Evolutionary conservation across 176 grass and related monocot genomes (phyloP).

Genomic region (Canna indica): DNA sequence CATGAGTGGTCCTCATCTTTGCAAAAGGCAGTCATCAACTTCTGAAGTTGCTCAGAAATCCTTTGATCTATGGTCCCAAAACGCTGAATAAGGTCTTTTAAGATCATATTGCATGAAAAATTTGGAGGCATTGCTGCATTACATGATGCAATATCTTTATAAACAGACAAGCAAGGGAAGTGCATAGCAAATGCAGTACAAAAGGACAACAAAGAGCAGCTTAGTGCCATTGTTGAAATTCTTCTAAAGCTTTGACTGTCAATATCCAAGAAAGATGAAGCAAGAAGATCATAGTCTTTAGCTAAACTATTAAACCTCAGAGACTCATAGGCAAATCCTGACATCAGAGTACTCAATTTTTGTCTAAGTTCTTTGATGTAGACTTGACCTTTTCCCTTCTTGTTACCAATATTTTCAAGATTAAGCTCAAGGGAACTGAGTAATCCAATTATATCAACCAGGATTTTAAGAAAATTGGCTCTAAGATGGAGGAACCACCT

Average conservation of each 20-base stretch:
- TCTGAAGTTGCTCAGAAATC: slow-evolving; percentile 25
- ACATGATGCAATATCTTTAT: slow-evolving; percentile 9
- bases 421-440: slow-evolving; percentile 25
- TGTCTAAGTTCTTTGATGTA: slow-evolving; percentile 21
- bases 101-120: slow-evolving; percentile 33
- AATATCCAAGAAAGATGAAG: slow-evolving; percentile 61
- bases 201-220: slow-evolving; percentile 69
- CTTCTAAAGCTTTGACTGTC: slow-evolving; percentile 38
- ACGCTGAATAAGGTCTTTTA: slow-evolving; percentile 57
- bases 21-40: slow-evolving; percentile 31
- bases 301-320: slow-evolving; percentile 45
- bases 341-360: slow-evolving; percentile 20
- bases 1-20: slow-evolving; percentile 27
- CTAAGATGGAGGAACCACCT: slow-evolving; percentile 88
- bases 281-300: slow-evolving; percentile 71
- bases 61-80: slow-evolving; percentile 31
- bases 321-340: slow-evolving; percentile 46
- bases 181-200: slow-evolving; percentile 48
- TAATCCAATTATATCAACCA: slow-evolving; percentile 44
- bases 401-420: background rate
- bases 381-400: slow-evolving; percentile 18
- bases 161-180: slow-evolving; percentile 26
- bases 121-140: slow-evolving; percentile 11
- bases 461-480: slow-evolving; percentile 42
- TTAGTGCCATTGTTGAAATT: slow-evolving; percentile 54